Evolutionary conservation across 176 grass and related monocot genomes (phyloP).

Genomic region (Canna indica): DNA sequence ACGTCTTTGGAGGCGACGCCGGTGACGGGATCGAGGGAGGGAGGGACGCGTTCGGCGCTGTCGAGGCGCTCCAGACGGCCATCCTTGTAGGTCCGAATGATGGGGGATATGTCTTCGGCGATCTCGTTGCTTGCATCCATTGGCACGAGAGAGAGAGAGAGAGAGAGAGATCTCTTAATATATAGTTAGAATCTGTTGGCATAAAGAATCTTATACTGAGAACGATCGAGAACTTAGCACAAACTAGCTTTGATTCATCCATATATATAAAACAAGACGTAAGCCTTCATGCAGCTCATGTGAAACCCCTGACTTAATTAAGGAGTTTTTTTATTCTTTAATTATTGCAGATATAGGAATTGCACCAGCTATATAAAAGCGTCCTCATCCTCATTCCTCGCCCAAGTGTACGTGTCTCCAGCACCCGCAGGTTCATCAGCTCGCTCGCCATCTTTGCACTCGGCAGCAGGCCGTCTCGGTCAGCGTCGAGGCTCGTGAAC

Average conservation of each 20-base stretch:
- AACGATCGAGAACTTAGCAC: too few species aligned
- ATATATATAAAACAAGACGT: too few species aligned
- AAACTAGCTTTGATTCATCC: too few species aligned
- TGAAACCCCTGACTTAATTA: too few species aligned
- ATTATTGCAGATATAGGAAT: too few species aligned
- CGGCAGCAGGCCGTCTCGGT: conserved; percentile 49
- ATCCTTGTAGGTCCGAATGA: not conserved
- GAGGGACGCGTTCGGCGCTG: not conserved
- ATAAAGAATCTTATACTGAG: too few species aligned
- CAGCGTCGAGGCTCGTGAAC: conserved; percentile 43
- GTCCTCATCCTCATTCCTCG: too few species aligned
- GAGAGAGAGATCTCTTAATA: too few species aligned
- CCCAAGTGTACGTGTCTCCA: conserved; percentile 47
- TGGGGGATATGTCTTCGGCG: not conserved
- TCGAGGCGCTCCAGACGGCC: not conserved
- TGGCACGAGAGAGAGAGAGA: not conserved
- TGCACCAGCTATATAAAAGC: too few species aligned
- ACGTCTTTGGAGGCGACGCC: conserved; percentile 10
- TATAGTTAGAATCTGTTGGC: too few species aligned
- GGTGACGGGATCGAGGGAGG: not conserved
- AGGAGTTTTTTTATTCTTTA: too few species aligned
- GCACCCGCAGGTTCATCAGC: conserved; percentile 46
- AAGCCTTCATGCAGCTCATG: too few species aligned
- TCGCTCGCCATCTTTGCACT: conserved; percentile 53
- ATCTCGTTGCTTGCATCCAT: not conserved